Evolutionary conservation across 2,329 filamentous ascomycete genomes (phyloP), one percentile per base, ranked within the genome.

Genomic region (Fusarium oxysporum): DNA sequence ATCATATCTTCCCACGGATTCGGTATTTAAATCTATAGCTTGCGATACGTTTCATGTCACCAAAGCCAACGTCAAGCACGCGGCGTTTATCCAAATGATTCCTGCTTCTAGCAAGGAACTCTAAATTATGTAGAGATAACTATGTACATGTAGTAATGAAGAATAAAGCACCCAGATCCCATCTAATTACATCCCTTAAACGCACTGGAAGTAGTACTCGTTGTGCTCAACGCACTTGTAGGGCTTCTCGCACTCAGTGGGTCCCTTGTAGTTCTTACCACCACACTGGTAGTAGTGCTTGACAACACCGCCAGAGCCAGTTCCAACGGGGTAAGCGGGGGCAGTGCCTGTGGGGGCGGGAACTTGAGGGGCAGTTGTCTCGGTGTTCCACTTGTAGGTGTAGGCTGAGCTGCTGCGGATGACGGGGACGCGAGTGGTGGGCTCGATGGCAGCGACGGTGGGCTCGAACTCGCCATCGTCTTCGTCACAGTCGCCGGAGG

Each of bases 221-320:
- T 77, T 77, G 28, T 62, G 51, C 59, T 57, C 56, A 7, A 68
- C 43, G 43, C 74, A 77, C 51, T 56, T 56, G 53, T 48, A 77
- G 9, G 72, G 61, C 53, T 60, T 60, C 70, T 77, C 74, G 16
- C 74, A 76, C 65, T 68, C n/a, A 3, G 74, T 77, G 17, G 74
- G 37, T 2, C 74, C 74, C 21, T 54, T 35, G 60, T 67, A 76
- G 70, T 68, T 70, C 5, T 61, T 60, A 14, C 74, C 74, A 3
- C 74, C 74, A 19, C 74, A 76, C 62, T 77, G 74, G 63, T 77
- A 70, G 55, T 68, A 76, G 33, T 62, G 65, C 59, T 71, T 66
- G 19, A 56, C 73, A 7, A 50, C 12, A 16, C 63, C 48, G 14
- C 21, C 43, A 9, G 60, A 68, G 3, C 66, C 72, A 4, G 74